Percentiles rank a stretch among this genome's conserved stretches.
These are phyloP conservation scores for Hanseniaspora occidentalis DNA, from an alignment of 805 yeast genomes.

Conservation along the genomic window DNA sequence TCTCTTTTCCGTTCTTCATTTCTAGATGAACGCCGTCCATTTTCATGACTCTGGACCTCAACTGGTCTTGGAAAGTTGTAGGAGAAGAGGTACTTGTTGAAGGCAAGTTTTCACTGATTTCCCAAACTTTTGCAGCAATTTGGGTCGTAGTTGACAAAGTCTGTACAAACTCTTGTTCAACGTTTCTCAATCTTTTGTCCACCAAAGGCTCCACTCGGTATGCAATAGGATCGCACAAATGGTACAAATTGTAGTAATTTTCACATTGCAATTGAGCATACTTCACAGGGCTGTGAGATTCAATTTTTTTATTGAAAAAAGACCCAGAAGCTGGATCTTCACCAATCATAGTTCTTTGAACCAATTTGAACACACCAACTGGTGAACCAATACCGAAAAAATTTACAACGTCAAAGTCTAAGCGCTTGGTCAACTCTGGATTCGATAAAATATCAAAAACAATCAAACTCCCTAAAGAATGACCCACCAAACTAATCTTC, in stretches of 20 bases:
- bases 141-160: slow-evolving; percentile 18
- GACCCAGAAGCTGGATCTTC: slow-evolving; percentile 9
- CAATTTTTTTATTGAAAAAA: background rate
- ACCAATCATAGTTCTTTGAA: slow-evolving; percentile 50
- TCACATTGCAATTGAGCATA: slow-evolving; percentile 36
- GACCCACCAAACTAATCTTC: slow-evolving; percentile 74
- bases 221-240: slow-evolving; percentile 86
- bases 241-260: slow-evolving; percentile 72
- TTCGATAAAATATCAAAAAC: slow-evolving; percentile 57
- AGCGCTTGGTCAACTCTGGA: slow-evolving; percentile 20
- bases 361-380: slow-evolving; percentile 69
- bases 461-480: slow-evolving; percentile 83
- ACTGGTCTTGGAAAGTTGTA: background rate
- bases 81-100: background rate
- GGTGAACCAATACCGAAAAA: slow-evolving; percentile 85
- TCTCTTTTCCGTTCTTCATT: background rate
- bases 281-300: slow-evolving; percentile 15
- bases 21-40: background rate
- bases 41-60: background rate
- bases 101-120: slow-evolving; percentile 15
- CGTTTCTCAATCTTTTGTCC: slow-evolving; percentile 13
- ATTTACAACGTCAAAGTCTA: slow-evolving; percentile 63
- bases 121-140: slow-evolving; percentile 18
- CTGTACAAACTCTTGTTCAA: slow-evolving; percentile 17
- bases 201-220: slow-evolving; percentile 83